phyloP scores from a whole-genome alignment of 2,329 filamentous ascomycete genomes.

The Lasiodiplodia theobromae region DNA sequence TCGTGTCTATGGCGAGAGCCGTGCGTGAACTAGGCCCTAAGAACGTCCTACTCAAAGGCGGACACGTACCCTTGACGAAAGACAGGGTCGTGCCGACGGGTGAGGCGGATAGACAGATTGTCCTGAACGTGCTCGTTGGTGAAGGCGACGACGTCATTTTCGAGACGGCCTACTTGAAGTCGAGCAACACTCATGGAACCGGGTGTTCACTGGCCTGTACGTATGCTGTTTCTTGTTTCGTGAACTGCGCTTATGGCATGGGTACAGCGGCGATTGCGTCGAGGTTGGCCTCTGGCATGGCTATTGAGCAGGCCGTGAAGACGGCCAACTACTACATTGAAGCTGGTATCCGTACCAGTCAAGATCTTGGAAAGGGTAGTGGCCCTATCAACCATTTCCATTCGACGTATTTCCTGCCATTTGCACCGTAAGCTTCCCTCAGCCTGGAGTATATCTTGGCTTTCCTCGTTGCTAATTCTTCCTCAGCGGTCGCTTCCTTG shows the following conservation, averaged over 20 bases:
- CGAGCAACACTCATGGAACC: conserved; percentile 89
- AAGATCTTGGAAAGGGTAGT: conserved; percentile 68
- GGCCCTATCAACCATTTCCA: conserved; percentile 83
- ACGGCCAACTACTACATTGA: conserved; percentile 76
- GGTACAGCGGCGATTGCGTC: conserved; percentile 69
- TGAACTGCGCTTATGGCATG: neutral
- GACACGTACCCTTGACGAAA: conserved; percentile 79
- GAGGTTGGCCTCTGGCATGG: conserved; percentile 68
- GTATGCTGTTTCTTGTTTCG: conserved; percentile 32
- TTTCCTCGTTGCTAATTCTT: conserved; percentile 1
- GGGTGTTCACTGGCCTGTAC: conserved; percentile 85
- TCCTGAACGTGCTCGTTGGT: conserved; percentile 81
- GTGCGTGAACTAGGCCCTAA: conserved; percentile 74
- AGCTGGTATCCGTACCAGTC: conserved; percentile 71
- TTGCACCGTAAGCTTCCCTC: conserved; percentile 58
- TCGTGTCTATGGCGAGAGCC: conserved; percentile 71
- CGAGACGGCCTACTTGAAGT: conserved; percentile 73
- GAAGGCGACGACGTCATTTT: conserved; percentile 66
- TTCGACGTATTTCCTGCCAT: conserved; percentile 71
- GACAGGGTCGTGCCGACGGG: conserved; percentile 66
- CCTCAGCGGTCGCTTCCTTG: conserved; percentile 71
- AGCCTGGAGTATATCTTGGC: conserved; percentile 41
- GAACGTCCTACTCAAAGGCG: conserved; percentile 88
- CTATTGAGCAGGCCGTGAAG: conserved; percentile 67
- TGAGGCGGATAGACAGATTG: conserved; percentile 66